Base-by-base conservation (phyloP, 768 basidiomycete genomes). In the Rhizopogon rudus region DNA sequence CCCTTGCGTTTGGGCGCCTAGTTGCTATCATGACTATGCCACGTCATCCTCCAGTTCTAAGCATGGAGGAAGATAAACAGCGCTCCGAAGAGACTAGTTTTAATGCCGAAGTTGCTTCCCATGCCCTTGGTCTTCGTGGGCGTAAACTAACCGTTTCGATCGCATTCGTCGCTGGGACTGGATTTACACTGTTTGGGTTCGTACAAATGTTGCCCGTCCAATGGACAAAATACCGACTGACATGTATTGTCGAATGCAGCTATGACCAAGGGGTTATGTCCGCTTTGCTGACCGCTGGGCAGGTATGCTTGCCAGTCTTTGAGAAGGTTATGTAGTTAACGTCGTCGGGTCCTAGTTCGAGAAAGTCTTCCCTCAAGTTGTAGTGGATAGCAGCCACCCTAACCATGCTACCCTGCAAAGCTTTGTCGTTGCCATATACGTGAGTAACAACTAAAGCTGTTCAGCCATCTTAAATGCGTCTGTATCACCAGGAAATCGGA, bases 191-290 rank as follows among this genome's bases (percentile, higher is more conserved):
- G n/a, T 84, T 85, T 57, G 84, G 86, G 75, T 81, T 59, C 48
- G 73, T 59, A 49, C 33, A 35, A 14, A 49, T 35, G 8, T 33
- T 14, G 14, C 14, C 7, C 20, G 4, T 22, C 14, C 20, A 14
- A 4, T 46, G 31, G 13, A 35, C 2, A 16, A 22, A 3, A 17
- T 35, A 9, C 20, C 20, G 13, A 49, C 20, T 20, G 13, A 35
- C 9, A 13, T 22, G 33, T 22, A 37, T 28, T 28, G 16, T 44
- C 42, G 39, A 5, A 28, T 52, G 14, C 25, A 83, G 82, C 28
- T 86, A 85, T 67, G 85, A 86, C 61, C 86, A 86, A 63, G 84
- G 84, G 42, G 85, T 86, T 33, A 84, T 87, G 84, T 80, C 79
- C n/a, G 82, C 83, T 16, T 70, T 86, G 20, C 67, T 87, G 48